These are phyloP conservation scores for Metarhizium sp. DNA, from an alignment of 2,329 filamentous ascomycete genomes.

Conservation along the genomic window DNA sequence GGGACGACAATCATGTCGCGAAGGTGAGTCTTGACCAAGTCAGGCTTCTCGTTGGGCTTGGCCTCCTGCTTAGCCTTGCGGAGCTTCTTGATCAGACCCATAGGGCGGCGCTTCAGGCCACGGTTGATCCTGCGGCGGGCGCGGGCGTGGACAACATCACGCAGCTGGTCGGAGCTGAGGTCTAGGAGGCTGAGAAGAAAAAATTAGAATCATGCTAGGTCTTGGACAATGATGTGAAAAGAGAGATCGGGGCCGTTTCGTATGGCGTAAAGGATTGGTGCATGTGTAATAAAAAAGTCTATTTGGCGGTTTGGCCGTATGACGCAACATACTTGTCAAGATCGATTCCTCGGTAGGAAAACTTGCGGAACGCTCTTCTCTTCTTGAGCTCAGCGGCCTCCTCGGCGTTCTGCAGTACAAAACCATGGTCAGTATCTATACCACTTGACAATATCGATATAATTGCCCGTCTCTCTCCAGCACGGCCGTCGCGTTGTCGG, in stretches of 20 bases:
- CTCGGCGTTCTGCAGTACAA: slow-evolving; percentile 68
- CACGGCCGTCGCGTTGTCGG: slow-evolving; percentile 7
- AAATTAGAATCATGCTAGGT: slow-evolving; percentile 9
- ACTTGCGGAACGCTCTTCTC: slow-evolving; percentile 99
- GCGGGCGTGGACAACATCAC: slow-evolving; percentile 98
- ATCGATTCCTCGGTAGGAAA: slow-evolving; percentile 98
- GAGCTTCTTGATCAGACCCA: slow-evolving; percentile 99
- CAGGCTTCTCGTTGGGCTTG: slow-evolving; percentile 99
- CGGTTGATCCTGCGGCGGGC: slow-evolving; percentile 99
- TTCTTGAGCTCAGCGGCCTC: slow-evolving; percentile 99
- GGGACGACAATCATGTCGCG: slow-evolving; percentile 99
- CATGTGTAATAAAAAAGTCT: not conserved
- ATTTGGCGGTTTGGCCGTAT: not conserved
- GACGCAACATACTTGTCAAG: slow-evolving; percentile 81
- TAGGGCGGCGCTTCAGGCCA: slow-evolving; percentile 98
- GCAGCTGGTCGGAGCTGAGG: slow-evolving; percentile 95
- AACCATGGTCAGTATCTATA: slow-evolving; percentile 17
- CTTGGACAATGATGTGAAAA: not conserved
- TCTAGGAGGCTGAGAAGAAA: slow-evolving; percentile 73
- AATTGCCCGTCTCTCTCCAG: not conserved
- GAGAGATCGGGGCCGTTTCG: not conserved
- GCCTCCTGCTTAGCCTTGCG: slow-evolving; percentile 99
- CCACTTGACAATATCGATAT: not conserved
- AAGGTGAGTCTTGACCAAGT: slow-evolving; percentile 98
- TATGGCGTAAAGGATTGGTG: slow-evolving; percentile 2